Percentiles rank a stretch among this genome's conserved stretches.
Evolutionary conservation across 1,139 yeast species (phyloP).

Genomic region (Yamadazyma sp.): DNA sequence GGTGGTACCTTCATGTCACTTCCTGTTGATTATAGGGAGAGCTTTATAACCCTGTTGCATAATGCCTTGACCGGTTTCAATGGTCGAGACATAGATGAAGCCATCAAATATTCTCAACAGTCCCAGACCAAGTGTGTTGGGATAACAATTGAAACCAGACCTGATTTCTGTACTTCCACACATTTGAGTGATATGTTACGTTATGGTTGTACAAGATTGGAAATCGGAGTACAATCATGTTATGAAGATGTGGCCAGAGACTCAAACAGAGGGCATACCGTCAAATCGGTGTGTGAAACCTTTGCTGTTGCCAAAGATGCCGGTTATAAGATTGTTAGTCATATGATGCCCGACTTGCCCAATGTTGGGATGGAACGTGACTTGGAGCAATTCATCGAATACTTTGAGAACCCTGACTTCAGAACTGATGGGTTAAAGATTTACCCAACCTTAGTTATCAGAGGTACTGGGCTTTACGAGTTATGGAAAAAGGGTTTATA

Average conservation of each 20-base stretch:
- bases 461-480: constrained; percentile 97
- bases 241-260: constrained; percentile 99
- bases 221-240: constrained; percentile 95
- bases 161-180: constrained; percentile 96
- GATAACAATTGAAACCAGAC: constrained; percentile 96
- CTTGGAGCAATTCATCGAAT: constrained; percentile 90
- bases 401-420: constrained; percentile 94
- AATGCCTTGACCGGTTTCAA: constrained; percentile 94
- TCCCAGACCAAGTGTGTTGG: constrained; percentile 97
- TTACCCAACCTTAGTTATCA: constrained; percentile 92
- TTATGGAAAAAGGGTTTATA: constrained; percentile 96
- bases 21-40: constrained; percentile 85
- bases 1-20: constrained; percentile 99
- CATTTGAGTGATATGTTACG: constrained; percentile 93
- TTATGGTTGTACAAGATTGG: constrained; percentile 96
- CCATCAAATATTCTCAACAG: constrained; percentile 88
- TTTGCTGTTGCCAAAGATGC: constrained; percentile 96
- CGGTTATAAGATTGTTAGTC: constrained; percentile 95
- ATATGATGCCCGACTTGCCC: constrained; percentile 99
- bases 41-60: constrained; percentile 83
- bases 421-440: constrained; percentile 95
- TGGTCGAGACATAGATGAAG: constrained; percentile 86
- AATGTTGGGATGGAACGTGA: constrained; percentile 99
- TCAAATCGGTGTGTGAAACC: constrained; percentile 92
- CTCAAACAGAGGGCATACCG: constrained; percentile 98